Base-by-base conservation (phyloP, 1,139 yeast genomes). In the Saccharomyces hybrid region DNA sequence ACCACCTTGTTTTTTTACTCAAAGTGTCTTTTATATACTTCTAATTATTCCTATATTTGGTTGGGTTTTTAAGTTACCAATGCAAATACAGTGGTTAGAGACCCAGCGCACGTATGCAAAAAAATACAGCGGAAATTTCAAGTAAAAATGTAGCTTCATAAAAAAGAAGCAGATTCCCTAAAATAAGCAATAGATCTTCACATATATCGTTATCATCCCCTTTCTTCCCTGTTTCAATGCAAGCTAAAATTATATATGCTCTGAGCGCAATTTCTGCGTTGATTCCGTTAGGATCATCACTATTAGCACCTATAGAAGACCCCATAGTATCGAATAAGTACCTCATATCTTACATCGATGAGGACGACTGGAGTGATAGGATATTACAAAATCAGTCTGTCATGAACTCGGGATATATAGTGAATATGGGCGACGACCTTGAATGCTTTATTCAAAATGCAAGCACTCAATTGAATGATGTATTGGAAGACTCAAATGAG, bases 381-480 rank as follows among this genome's bases (percentile, higher is more conserved):
- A 48, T 61, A 20, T 47, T 28, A 3, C 51, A 53, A 8, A 58
- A 60, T 44, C 49, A 52, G 16, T 57, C 61, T 9, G 59, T 60
- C 7, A 28, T 60, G 26, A 32, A 53, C 5, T 52, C 56, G 11
- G 67, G 68, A 7, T 50, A 52, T 2, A 48, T 63, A 4, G 28
- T 58, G 11, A 28, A 54, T n/a, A 52, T 65, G 27, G 66, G 67
- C 3, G 52, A 56, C 7, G 59, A 59, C 26, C 44, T 59, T 23
- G 50, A 57, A 38, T 68, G 70, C 53, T 64, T 57, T 44, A 55
- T 65, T 14, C 66, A 69, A 2, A 52, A 58, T 34, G 34, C 49
- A 7, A 38, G 44, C 20, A 47, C 49, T n/a, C 30, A 52, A 20
- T 14, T 48, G 8, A 38, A 54, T 5, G 31, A 47, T n/a, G 32